Conservation (phyloP, 768 basidiomycete genomes). For the Agaricus sinodeliciosus region DNA sequence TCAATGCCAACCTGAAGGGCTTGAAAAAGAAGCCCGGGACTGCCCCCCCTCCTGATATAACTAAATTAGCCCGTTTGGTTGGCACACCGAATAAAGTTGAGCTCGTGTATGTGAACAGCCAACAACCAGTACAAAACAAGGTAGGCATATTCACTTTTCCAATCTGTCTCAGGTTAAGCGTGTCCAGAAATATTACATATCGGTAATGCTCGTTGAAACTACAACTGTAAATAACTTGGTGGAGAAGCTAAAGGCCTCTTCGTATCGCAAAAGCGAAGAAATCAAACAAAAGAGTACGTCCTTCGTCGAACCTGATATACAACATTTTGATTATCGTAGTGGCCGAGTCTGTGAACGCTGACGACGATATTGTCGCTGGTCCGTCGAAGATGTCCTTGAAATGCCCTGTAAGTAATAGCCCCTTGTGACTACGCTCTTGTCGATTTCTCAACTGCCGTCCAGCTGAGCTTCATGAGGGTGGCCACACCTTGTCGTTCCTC, state of each 20-base stretch:
- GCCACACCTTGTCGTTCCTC: slow-evolving; percentile 78
- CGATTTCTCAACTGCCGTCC: slow-evolving; percentile 14
- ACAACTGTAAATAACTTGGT: slow-evolving; percentile 68
- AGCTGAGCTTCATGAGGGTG: slow-evolving; percentile 87
- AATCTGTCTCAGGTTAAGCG: neutral
- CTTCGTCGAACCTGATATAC: neutral
- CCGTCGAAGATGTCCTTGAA: slow-evolving; percentile 87
- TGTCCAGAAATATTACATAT: slow-evolving; percentile 78
- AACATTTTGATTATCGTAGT: slow-evolving; percentile 33
- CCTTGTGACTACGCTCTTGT: neutral
- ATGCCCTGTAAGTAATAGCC: slow-evolving; percentile 67
- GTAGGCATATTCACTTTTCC: slow-evolving; percentile 28
- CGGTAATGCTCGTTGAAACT: slow-evolving; percentile 78
- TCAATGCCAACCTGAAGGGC: slow-evolving; percentile 79
- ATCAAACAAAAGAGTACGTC: slow-evolving; percentile 62
- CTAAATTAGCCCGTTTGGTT: slow-evolving; percentile 33
- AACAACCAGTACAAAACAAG: slow-evolving; percentile 68
- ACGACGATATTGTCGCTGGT: slow-evolving; percentile 91
- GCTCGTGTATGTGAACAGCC: slow-evolving; percentile 88
- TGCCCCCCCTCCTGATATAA: slow-evolving; percentile 78
- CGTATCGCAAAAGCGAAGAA: slow-evolving; percentile 55
- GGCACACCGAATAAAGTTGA: slow-evolving; percentile 62
- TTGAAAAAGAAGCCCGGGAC: slow-evolving; percentile 95
- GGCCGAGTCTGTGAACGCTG: slow-evolving; percentile 50
- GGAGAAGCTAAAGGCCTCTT: slow-evolving; percentile 59